Percentiles rank a stretch among this genome's conserved stretches.
phyloP scores from a whole-genome alignment of 2,329 filamentous ascomycete genomes.

The Ophiognomonia clavigignenti-juglandacearum region DNA sequence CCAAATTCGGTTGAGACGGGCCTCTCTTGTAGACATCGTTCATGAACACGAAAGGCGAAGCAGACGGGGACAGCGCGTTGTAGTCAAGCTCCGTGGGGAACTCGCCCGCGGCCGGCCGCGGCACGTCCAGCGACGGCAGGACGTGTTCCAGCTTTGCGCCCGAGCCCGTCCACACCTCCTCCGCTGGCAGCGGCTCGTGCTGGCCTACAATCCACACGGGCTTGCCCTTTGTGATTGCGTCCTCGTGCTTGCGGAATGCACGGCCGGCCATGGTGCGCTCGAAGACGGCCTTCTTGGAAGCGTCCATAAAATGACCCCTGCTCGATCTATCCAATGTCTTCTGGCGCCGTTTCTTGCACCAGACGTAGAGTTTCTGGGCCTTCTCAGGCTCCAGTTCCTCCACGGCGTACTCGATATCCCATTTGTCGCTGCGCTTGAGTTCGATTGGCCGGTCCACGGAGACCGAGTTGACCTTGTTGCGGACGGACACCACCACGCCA shows the following conservation, averaged over 20 bases:
- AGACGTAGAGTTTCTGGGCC: slow-evolving; percentile 48
- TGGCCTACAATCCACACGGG: slow-evolving; percentile 45
- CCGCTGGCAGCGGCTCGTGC: slow-evolving; percentile 27
- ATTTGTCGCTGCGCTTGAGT: slow-evolving; percentile 41
- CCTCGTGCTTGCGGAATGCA: slow-evolving; percentile 50
- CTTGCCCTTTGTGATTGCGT: slow-evolving; percentile 42
- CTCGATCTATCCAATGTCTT: slow-evolving; percentile 31
- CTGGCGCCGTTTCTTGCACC: slow-evolving; percentile 51
- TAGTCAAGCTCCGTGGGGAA: no score
- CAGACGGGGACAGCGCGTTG: no score
- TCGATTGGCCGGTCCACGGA: slow-evolving; percentile 57
- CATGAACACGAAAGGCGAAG: no score
- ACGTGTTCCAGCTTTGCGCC: neutral
- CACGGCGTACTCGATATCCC: slow-evolving; percentile 76
- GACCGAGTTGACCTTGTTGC: slow-evolving; percentile 65
- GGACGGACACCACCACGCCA: slow-evolving; percentile 66
- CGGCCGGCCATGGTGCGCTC: slow-evolving; percentile 49
- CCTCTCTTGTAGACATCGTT: no score
- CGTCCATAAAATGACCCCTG: no score
- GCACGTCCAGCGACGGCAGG: neutral
- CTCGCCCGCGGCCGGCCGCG: neutral
- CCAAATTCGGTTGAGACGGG: no score
- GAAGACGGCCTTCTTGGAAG: slow-evolving; percentile 38
- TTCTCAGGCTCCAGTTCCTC: slow-evolving; percentile 48
- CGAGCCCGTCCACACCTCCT: slow-evolving; percentile 29